These are phyloP conservation scores for Talaromyces proteolyticus DNA, from an alignment of 495 filamentous ascomycete species.

Conservation along the genomic window DNA sequence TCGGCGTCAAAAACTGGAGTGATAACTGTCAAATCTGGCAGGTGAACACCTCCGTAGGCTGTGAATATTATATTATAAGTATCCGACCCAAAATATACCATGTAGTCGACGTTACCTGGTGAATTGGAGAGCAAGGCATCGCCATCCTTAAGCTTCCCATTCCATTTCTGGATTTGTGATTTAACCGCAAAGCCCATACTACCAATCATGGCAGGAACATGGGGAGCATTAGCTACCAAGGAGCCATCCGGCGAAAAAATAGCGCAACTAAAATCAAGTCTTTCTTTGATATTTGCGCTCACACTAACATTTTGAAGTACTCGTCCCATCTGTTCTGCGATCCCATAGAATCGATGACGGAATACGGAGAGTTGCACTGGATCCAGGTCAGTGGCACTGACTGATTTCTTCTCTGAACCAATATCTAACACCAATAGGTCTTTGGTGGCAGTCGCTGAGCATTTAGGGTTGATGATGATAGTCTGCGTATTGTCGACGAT, in stretches of 20 bases:
- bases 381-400: not conserved
- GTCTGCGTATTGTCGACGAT: constrained; percentile 95
- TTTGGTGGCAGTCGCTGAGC: not conserved
- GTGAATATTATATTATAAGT: too few relatives aligned
- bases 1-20: constrained; percentile 63
- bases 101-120: too few relatives aligned
- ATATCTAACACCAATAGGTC: not conserved
- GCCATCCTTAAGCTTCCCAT: constrained; percentile 70
- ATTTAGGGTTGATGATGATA: constrained; percentile 80
- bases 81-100: too few relatives aligned
- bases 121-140: constrained; percentile 87
- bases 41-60: constrained; percentile 61
- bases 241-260: constrained; percentile 32
- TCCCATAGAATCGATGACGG: constrained; percentile 28
- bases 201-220: constrained; percentile 78
- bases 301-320: constrained; percentile 34
- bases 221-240: constrained; percentile 50
- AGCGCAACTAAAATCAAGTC: constrained; percentile 38
- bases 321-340: constrained; percentile 41
- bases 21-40: constrained; percentile 72
- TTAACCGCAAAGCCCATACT: constrained; percentile 85
- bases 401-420: not conserved
- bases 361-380: constrained; percentile 22
- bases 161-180: constrained; percentile 79
- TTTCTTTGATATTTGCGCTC: constrained; percentile 37